These are phyloP conservation scores for Penicillium desertorum DNA, from an alignment of 495 filamentous ascomycete species.

Conservation along the genomic window DNA sequence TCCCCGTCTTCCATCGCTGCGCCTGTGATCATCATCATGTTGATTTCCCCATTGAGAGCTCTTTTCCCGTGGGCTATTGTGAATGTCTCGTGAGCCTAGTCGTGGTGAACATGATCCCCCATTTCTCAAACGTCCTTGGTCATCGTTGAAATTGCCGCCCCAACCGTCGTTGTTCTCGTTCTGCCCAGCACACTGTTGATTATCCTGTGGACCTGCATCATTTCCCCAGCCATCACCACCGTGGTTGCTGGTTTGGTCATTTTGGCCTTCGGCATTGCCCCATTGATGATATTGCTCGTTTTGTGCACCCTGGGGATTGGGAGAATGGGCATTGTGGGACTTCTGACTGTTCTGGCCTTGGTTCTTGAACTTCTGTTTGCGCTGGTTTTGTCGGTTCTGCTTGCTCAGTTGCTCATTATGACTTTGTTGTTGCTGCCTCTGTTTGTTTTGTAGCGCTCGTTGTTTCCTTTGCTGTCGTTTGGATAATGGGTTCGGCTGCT, in stretches of 20 bases:
- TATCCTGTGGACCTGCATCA: background rate
- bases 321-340: background rate
- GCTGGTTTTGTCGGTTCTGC: background rate
- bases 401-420: background rate
- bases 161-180: background rate
- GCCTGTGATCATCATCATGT: background rate
- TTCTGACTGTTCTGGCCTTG: background rate
- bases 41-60: background rate
- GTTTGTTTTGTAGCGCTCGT: background rate
- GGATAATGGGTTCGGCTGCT: constrained; percentile 3
- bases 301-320: background rate
- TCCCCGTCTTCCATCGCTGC: background rate
- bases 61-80: background rate
- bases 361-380: background rate
- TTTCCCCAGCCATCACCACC: background rate
- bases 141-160: background rate
- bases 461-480: constrained; percentile 9
- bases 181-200: background rate
- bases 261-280: background rate
- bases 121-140: background rate
- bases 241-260: background rate
- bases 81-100: background rate
- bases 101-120: background rate
- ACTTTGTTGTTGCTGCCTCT: background rate
- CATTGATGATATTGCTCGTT: background rate